A percentile compares a stretch with the other conserved stretches of the same genome.
Evolutionary conservation across 495 filamentous ascomycete species (phyloP).

Genomic region (Pseudomonodictys pantanalensis): DNA sequence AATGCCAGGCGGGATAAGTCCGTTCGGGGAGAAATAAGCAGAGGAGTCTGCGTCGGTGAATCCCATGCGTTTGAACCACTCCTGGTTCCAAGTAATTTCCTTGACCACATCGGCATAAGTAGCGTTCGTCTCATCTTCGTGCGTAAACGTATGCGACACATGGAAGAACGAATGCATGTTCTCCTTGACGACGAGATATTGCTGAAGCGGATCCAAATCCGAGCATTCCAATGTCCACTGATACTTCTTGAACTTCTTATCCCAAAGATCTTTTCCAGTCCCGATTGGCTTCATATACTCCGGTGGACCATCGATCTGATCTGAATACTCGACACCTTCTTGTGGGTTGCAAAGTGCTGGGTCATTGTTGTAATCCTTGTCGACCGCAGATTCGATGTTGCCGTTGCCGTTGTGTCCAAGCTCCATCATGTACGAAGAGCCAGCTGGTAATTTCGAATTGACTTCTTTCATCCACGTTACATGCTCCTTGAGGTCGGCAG

Average conservation of each 20-base stretch:
- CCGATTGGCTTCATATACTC: slow-evolving; percentile 59
- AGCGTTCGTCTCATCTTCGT: slow-evolving; percentile 58
- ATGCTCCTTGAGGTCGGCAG: slow-evolving; percentile 51
- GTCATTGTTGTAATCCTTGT: slow-evolving; percentile 17
- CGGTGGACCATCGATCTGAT: slow-evolving; percentile 49
- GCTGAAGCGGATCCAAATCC: slow-evolving; percentile 47
- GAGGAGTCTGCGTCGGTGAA: slow-evolving; percentile 38
- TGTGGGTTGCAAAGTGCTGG: slow-evolving; percentile 30
- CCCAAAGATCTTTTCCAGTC: slow-evolving; percentile 56
- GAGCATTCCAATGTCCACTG: slow-evolving; percentile 50
- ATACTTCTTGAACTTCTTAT: slow-evolving; percentile 45
- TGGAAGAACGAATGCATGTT: slow-evolving; percentile 55
- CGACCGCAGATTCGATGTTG: slow-evolving; percentile 45
- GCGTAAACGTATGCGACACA: slow-evolving; percentile 50
- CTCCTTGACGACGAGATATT: slow-evolving; percentile 47
- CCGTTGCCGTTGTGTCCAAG: slow-evolving; percentile 62
- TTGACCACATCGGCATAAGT: slow-evolving; percentile 57
- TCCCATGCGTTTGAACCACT: slow-evolving; percentile 54
- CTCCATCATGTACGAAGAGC: slow-evolving; percentile 55
- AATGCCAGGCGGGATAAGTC: slow-evolving; percentile 62
- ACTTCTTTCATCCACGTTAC: slow-evolving; percentile 50
- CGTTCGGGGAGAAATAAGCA: slow-evolving; percentile 47
- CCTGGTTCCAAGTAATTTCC: slow-evolving; percentile 60
- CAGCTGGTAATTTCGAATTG: slow-evolving; percentile 53
- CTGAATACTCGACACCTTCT: slow-evolving; percentile 42